Evolutionary conservation across 2,329 filamentous ascomycete genomes (phyloP), one percentile per base, ranked within the genome.

Genomic region (Pseudocercospora crystallina): DNA sequence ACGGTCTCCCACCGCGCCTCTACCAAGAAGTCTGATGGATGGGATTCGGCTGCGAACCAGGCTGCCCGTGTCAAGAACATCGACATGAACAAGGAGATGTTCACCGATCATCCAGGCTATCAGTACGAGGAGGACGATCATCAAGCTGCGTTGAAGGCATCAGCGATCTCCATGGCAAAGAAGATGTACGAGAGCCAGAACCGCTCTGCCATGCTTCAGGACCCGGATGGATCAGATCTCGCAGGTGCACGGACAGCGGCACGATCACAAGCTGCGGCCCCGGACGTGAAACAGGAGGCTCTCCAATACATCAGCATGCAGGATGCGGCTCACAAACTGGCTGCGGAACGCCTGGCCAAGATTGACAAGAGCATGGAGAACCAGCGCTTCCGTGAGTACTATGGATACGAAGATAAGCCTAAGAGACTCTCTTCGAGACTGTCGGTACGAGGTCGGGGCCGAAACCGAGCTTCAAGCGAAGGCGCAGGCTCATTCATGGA

Each of bases 101-200:
- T 86, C 65, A 90, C 86, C 0, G 85, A 87, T 1, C 74, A 82
- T 31, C 90, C 90, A 3, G 85, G 85, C 0, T 49, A 42, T 36
- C 89, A 95, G 63, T 73, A 83, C 0, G 85, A 94, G 35, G 90
- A 96, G 63, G 80, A 84, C 67, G 84, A 81, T 54, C 82, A 81
- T 51, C 81, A 85, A 38, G 86, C 90, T 59, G 83, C 84, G 4
- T 75, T 95, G 2, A 86, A 86, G 57, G 89, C 90, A 29, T 92
- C 90, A 14, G 90, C 91, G 2, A 76, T 96, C 2, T 89, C 87
- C 9, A 95, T 96, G 90, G 90, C 91, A 5, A 87, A 86, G 70
- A 83, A 86, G 60, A 92, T 96, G 84, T 96, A 90, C 65, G 81
- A 76, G 9, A 82, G 89, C 55, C 81, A 79, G 54, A 79, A 66